Percentiles rank a stretch among this genome's conserved stretches.
Evolutionary conservation across 192 early-diverging fungal genomes (phyloP).

Genomic region (Coemansia sp.): DNA sequence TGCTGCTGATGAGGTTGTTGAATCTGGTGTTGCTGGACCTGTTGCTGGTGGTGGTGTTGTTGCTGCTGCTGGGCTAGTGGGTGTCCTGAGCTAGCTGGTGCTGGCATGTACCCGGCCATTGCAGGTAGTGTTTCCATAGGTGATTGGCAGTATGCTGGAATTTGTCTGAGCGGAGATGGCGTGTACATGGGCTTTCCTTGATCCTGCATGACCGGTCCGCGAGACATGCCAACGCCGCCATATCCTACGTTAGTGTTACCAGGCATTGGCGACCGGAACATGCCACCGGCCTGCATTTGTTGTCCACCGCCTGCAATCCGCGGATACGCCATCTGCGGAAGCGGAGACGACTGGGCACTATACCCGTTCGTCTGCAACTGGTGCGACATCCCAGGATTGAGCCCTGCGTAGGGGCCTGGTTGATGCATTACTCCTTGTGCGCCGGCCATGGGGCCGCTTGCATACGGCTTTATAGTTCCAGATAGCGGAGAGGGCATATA

Average conservation of each 20-base stretch:
- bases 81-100: not conserved
- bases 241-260: slow-evolving; percentile 15
- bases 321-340: slow-evolving; percentile 31
- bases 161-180: slow-evolving; percentile 40
- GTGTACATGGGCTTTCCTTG: slow-evolving; percentile 22
- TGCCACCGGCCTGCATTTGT: not conserved
- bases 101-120: slow-evolving; percentile 14
- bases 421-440: not conserved
- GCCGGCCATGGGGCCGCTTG: not conserved
- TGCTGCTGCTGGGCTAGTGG: slow-evolving; percentile 9
- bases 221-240: slow-evolving; percentile 22
- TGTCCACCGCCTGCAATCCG: not conserved
- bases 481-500: not conserved
- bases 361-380: not conserved
- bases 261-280: slow-evolving; percentile 10
- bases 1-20: slow-evolving; percentile 2
- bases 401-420: not conserved
- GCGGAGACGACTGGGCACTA: not conserved
- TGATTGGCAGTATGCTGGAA: slow-evolving; percentile 18
- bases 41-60: too few species aligned
- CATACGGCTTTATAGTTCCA: slow-evolving; percentile 5
- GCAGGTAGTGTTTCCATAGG: slow-evolving; percentile 10
- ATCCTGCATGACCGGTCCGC: slow-evolving; percentile 9
- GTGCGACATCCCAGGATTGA: not conserved
- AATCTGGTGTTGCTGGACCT: not conserved